Percentiles rank a stretch among this genome's conserved stretches.
Evolutionary conservation across 495 filamentous ascomycete species (phyloP).

Genomic region (Hyaloscypha finlandica): DNA sequence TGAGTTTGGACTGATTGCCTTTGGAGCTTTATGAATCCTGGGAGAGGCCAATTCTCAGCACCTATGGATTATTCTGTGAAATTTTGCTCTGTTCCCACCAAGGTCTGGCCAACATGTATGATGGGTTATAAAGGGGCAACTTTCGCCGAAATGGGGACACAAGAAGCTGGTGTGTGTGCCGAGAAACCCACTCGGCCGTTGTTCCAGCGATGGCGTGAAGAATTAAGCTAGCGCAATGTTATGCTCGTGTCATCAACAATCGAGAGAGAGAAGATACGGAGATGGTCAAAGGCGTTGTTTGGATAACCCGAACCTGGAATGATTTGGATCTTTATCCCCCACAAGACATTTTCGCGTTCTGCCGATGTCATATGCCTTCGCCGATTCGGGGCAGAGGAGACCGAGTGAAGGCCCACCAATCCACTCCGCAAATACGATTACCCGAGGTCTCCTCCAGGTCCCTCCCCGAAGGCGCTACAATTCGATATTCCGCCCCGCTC

Average conservation of each 20-base stretch:
- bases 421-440: background rate
- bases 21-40: too few relatives aligned
- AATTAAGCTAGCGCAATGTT: background rate
- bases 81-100: too few relatives aligned
- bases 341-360: background rate
- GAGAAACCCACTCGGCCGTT: background rate
- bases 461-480: too few relatives aligned
- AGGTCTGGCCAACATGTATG: background rate
- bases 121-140: background rate
- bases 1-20: too few relatives aligned
- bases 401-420: background rate
- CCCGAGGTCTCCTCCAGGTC: background rate
- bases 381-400: background rate
- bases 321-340: background rate
- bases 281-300: background rate
- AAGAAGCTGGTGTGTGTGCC: background rate
- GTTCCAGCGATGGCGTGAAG: background rate
- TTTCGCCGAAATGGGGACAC: too few relatives aligned
- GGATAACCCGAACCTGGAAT: background rate
- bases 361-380: background rate
- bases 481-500: background rate
- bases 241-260: background rate
- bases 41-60: too few relatives aligned
- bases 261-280: background rate
- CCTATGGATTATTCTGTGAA: too few relatives aligned